Evolutionary conservation across 139 green algal species (phyloP).

Genomic region (Picocystis salinarum): DNA sequence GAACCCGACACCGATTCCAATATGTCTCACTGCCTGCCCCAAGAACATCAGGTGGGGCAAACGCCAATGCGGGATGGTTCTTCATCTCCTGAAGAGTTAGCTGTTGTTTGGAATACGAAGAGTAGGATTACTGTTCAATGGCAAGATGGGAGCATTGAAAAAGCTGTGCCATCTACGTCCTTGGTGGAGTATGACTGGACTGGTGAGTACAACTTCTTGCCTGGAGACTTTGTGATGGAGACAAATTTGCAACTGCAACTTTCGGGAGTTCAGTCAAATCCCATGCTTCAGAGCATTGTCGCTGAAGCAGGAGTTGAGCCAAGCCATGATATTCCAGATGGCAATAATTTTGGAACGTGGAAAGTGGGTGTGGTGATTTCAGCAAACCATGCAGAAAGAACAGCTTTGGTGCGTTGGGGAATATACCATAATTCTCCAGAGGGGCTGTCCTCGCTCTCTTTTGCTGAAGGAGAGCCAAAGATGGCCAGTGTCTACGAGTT

Average conservation of each 20-base stretch:
- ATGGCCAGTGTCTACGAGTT: background rate
- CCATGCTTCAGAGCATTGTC: no score
- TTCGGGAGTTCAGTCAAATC: background rate
- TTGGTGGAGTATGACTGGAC: slow-evolving; percentile 19
- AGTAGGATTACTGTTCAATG: no score
- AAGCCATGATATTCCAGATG: no score
- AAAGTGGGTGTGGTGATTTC: background rate
- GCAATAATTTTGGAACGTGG: background rate
- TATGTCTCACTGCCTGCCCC: no score
- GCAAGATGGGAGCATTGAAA: slow-evolving; percentile 15
- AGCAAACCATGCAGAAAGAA: background rate
- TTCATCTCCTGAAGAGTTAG: no score
- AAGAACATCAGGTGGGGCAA: no score
- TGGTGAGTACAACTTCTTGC: slow-evolving; percentile 31
- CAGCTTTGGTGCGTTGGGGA: background rate
- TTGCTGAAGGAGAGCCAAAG: slow-evolving; percentile 2
- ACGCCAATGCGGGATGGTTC: no score
- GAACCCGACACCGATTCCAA: no score
- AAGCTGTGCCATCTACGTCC: slow-evolving; percentile 1
- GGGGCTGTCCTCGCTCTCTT: background rate
- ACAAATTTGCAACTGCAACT: background rate
- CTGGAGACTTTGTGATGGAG: slow-evolving; percentile 20
- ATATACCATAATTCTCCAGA: background rate
- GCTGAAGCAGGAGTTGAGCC: no score
- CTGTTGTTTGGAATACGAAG: no score